Conservation (phyloP, 2,329 filamentous ascomycete species). For the Albophoma yamanashiensis region DNA sequence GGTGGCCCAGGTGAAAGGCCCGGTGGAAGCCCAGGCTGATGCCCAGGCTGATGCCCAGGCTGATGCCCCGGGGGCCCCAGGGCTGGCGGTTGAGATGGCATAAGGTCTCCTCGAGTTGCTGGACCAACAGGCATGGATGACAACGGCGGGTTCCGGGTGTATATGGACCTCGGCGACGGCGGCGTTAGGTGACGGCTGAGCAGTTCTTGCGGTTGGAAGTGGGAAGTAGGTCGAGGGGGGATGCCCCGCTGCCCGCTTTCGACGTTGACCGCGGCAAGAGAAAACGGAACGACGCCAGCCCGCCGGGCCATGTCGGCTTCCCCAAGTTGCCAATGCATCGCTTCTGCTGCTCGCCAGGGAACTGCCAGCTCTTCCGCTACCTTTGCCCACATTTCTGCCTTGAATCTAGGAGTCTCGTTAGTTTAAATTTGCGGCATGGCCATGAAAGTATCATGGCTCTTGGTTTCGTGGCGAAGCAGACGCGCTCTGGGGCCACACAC, state of each 20-base stretch:
- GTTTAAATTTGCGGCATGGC: not conserved
- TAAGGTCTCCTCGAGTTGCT: constrained; percentile 20
- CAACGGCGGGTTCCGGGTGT: constrained; percentile 25
- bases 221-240: constrained; percentile 27
- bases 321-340: constrained; percentile 96
- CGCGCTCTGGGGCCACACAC: constrained; percentile 41
- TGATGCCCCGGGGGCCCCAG: constrained; percentile 3
- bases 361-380: constrained; percentile 91
- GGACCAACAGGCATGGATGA: constrained; percentile 22
- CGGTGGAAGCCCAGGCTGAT: not conserved
- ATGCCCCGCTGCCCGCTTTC: constrained; percentile 29
- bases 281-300: constrained; percentile 81
- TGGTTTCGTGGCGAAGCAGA: not conserved
- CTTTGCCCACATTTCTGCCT: constrained; percentile 95
- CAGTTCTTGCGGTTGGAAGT: constrained; percentile 36
- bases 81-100: not conserved
- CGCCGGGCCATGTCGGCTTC: constrained; percentile 89
- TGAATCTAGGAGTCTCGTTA: constrained; percentile 55
- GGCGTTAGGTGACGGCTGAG: constrained; percentile 30
- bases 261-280: constrained; percentile 47
- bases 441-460: not conserved
- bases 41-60: not conserved
- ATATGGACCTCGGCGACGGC: constrained; percentile 28
- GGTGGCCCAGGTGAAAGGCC: constrained; percentile 1
- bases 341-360: constrained; percentile 90